Base-by-base conservation (phyloP, 2,329 filamentous ascomycete species). In the Fusarium metavorans region DNA sequence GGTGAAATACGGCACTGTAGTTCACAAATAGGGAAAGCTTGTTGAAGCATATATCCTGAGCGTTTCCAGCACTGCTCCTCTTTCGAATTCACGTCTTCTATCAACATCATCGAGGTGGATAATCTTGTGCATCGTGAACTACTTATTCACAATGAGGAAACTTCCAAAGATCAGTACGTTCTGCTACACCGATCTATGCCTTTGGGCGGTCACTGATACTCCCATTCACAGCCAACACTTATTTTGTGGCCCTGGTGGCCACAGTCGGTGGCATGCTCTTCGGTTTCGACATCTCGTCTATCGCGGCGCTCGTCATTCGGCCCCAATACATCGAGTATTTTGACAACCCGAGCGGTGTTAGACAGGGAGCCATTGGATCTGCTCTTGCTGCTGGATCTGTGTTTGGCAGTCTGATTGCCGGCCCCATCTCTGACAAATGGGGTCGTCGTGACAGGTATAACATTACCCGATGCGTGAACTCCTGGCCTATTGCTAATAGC, bases 291-390 rank as follows among this genome's bases (percentile, higher is more conserved):
- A 71, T 71, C 37, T 68, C 61, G 18, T 65, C 66, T 3, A 68
- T 60, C 39, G 41, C 61, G 25, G 52, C 66, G 34, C 66, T 72
- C 30, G 58, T 72, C 67, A 70, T 68, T 35, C 66, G 61, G 4
- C 48, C 68, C 9, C 63, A 72, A 25, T 72, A 72, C 63, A 72
- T 70, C 27, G 66, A 72, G 23, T 72, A 57, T 54, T 70, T 70
- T 32, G 54, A 66, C 23, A 70, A 71, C 52, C 62, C 62, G 0
- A 56, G 50, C 5, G 69, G 69, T 18, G 63, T 72, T 14, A 70
- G 18, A 32, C 67, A 72, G 25, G 63, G 63, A 14, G 63, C 66
- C 3, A 70, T 72, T 25, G 69, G 69, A 14, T 72, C 69, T 30
- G 67, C 67, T 9, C 63, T 70, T 11, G 69, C 69, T 16, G 67